A percentile compares a stretch with the other conserved stretches of the same genome.
Conservation (phyloP, 1,139 yeast species). For the Neolecta irregularis region DNA sequence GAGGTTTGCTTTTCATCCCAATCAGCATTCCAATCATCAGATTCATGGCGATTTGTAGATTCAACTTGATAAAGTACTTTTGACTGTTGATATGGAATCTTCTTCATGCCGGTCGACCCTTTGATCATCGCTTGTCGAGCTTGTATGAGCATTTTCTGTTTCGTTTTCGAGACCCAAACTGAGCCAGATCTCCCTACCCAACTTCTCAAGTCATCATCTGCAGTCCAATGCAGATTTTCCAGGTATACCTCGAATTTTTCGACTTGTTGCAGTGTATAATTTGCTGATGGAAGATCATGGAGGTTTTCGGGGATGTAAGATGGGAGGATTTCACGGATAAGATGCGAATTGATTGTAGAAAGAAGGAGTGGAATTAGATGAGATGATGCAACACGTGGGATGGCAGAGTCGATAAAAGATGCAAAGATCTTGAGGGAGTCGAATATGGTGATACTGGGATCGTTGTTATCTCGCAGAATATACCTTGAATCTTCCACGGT, state of each 20-base stretch:
- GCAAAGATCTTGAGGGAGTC: not conserved
- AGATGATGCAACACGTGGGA: not conserved
- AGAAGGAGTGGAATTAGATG: conserved; percentile 1
- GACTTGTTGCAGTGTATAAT: not conserved
- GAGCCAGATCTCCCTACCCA: not conserved
- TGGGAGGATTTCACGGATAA: not conserved
- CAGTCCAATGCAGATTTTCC: not conserved
- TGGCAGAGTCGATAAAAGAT: conserved; percentile 2
- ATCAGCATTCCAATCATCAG: not conserved
- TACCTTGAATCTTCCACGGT: too few species aligned
- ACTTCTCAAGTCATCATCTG: not conserved
- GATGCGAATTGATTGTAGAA: conserved; percentile 1
- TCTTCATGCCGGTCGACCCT: not conserved
- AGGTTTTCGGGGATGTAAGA: not conserved
- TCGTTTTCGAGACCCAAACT: not conserved
- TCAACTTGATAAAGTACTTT: not conserved
- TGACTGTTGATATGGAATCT: not conserved
- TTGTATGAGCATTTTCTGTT: not conserved
- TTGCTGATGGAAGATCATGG: not conserved
- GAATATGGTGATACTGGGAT: too few species aligned
- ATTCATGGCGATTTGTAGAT: not conserved
- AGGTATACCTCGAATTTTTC: not conserved
- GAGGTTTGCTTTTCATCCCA: not conserved
- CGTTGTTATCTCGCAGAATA: too few species aligned
- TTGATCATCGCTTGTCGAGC: not conserved